Conservation (phyloP, 2,329 filamentous ascomycete species). For the Coccinonectria pachysandricola region DNA sequence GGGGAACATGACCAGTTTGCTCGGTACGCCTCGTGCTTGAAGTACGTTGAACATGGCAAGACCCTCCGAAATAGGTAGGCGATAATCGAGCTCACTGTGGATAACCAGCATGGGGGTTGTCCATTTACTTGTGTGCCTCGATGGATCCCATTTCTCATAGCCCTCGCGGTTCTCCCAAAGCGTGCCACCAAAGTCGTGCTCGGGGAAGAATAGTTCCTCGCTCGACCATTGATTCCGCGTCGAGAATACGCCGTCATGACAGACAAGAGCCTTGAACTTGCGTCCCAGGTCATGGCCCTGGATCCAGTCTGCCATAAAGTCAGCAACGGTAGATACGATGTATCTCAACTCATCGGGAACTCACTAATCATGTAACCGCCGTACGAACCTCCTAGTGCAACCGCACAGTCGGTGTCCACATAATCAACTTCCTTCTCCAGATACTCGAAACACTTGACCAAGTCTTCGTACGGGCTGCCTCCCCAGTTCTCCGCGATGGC, state of each 20-base stretch:
- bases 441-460: conserved; percentile 69
- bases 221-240: conserved; percentile 54
- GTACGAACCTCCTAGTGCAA: conserved; percentile 66
- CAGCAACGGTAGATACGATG: conserved; percentile 6
- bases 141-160: conserved; percentile 63
- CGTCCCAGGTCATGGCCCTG: conserved; percentile 76
- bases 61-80: conserved; percentile 76
- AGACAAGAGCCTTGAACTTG: conserved; percentile 79
- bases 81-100: conserved; percentile 83
- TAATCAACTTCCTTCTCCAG: conserved; percentile 55
- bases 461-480: conserved; percentile 71
- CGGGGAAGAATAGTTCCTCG: conserved; percentile 61
- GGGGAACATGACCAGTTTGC: conserved; percentile 70
- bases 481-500: conserved; percentile 77
- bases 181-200: conserved; percentile 56
- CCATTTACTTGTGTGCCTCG: conserved; percentile 58
- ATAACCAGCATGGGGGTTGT: conserved; percentile 77
- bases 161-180: conserved; percentile 50
- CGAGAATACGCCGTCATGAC: conserved; percentile 78
- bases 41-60: conserved; percentile 78
- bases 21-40: conserved; percentile 64
- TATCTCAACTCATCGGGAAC: conserved; percentile 11
- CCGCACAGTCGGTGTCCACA: conserved; percentile 58
- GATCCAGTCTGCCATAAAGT: conserved; percentile 59
- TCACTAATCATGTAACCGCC: conserved; percentile 66